Percentiles rank a stretch among this genome's conserved stretches.
phyloP scores from a whole-genome alignment of 768 basidiomycete genomes.

The Phaffia tasmanica region DNA sequence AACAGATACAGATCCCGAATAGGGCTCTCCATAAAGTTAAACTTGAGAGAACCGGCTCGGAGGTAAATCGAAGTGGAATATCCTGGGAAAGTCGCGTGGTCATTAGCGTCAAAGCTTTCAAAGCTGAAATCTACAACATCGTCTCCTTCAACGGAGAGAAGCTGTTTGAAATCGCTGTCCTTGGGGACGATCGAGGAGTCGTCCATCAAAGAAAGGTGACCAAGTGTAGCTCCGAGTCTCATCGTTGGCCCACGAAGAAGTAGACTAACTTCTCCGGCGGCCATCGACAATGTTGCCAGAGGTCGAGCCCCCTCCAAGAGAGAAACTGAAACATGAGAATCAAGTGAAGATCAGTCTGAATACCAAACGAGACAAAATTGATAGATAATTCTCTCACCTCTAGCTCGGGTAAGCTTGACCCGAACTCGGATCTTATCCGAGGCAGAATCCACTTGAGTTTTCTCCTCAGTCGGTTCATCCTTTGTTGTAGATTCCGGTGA shows the following conservation, averaged over 20 bases:
- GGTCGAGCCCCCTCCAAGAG: constrained; percentile 59
- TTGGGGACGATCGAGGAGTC: constrained; percentile 49
- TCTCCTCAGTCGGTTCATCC: constrained; percentile 7
- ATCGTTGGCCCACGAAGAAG: constrained; percentile 61
- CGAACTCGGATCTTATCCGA: constrained; percentile 62
- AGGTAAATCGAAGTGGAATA: constrained; percentile 73
- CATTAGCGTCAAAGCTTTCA: constrained; percentile 71
- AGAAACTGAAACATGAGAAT: constrained; percentile 46
- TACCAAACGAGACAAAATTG: background rate
- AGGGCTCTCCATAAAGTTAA: constrained; percentile 82
- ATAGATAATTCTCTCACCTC: constrained; percentile 10
- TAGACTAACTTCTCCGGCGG: constrained; percentile 76
- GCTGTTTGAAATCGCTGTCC: constrained; percentile 61
- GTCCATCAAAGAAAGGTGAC: constrained; percentile 70
- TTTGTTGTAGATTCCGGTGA: constrained; percentile 16
- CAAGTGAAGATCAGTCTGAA: constrained; percentile 1
- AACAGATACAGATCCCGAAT: constrained; percentile 79
- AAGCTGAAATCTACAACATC: constrained; percentile 90
- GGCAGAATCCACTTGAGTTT: constrained; percentile 19
- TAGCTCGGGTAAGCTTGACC: constrained; percentile 55
- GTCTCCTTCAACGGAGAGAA: constrained; percentile 85
- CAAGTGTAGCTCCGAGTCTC: constrained; percentile 66
- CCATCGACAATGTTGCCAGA: constrained; percentile 76
- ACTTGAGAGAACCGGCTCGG: constrained; percentile 74
- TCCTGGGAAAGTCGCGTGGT: constrained; percentile 55